Evolutionary conservation across 2,329 filamentous ascomycete species (phyloP), one percentile per base, ranked within the genome.

Genomic region (Fusarium avenaceum): DNA sequence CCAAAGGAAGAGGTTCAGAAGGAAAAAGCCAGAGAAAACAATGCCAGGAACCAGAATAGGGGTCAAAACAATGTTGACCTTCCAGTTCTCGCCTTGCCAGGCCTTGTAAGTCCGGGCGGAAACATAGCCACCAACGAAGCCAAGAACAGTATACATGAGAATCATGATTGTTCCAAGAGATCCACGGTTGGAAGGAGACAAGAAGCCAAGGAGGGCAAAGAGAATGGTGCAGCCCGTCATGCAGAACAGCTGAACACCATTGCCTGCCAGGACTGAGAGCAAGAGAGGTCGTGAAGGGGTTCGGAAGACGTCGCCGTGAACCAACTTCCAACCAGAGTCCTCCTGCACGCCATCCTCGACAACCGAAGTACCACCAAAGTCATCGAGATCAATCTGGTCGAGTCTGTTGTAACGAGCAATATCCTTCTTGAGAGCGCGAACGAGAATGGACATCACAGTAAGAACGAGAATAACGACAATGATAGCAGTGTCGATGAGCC

Each of bases 241-340:
- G 78, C 97, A 94, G 79, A 99, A 98, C 5, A 99, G 88, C 80
- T 99, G 96, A 13, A 93, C 93, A 64, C 96, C 96, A 76, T 96
- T 98, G 60, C 96, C 96, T 42, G 97, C 86, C 67, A 99, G 86
- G 8, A 99, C 85, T 57, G 94, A 94, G 20, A 99, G 86, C 15
- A 97, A 83, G 28, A 99, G 85, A 2, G 94, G 92, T 63, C 92
- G 90, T 69, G 90, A 88, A 5, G 96, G 96, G 13, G 91, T 90
- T 57, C 96, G 91, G 86, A 99, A 99, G 32, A 98, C 95, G 78
- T 99, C 96, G 54, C 96, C 96, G 74, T 99, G 96, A 1, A 99
- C 94, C 47, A 99, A 83, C 81, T 99, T 99, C 96, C 96, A 99
- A 64, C 96, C 96, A 11, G 94, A 97, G 79, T 99, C 96, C 76